phyloP scores from a whole-genome alignment of 2,329 filamentous ascomycete species.

The Trichoderma lentiforme region DNA sequence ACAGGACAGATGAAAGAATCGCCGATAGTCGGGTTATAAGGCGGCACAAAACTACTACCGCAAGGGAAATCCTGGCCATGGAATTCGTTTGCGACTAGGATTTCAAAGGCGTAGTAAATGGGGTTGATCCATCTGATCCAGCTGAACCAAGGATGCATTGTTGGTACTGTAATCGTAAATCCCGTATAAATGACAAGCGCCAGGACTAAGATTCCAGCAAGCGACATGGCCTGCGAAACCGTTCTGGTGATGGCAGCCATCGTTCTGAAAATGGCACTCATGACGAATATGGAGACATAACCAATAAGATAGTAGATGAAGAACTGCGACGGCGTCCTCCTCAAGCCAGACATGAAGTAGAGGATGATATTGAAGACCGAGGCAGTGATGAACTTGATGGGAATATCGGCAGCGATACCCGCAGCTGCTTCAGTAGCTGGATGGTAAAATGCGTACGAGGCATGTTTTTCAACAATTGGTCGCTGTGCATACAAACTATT shows the following conservation, averaged over 20 bases:
- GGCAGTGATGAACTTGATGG: conserved; percentile 53
- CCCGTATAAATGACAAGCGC: conserved; percentile 60
- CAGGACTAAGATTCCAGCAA: conserved; percentile 54
- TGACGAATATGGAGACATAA: conserved; percentile 65
- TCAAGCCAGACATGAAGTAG: conserved; percentile 54
- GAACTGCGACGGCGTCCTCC: conserved; percentile 62
- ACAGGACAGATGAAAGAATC: conserved; percentile 52
- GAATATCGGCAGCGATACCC: conserved; percentile 53
- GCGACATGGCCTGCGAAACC: conserved; percentile 53
- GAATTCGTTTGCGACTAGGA: conserved; percentile 71
- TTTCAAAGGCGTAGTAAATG: conserved; percentile 71
- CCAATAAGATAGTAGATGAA: conserved; percentile 74
- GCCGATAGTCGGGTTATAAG: conserved; percentile 42
- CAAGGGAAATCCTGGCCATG: conserved; percentile 56
- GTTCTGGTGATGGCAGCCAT: conserved; percentile 69
- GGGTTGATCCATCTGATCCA: conserved; percentile 78
- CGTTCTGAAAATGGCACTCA: conserved; percentile 73
- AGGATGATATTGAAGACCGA: conserved; percentile 53
- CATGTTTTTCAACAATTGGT: conserved; percentile 49
- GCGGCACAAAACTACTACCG: conserved; percentile 43
- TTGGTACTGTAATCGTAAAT: conserved; percentile 46
- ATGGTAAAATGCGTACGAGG: conserved; percentile 50
- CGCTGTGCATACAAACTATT: conserved; percentile 42
- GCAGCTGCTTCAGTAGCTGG: conserved; percentile 53
- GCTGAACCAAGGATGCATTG: conserved; percentile 70